Percentiles rank a stretch among this genome's conserved stretches.
Evolutionary conservation across 352 stramenopile genomes (phyloP).

Genomic region (Pythium grandisporangium): DNA sequence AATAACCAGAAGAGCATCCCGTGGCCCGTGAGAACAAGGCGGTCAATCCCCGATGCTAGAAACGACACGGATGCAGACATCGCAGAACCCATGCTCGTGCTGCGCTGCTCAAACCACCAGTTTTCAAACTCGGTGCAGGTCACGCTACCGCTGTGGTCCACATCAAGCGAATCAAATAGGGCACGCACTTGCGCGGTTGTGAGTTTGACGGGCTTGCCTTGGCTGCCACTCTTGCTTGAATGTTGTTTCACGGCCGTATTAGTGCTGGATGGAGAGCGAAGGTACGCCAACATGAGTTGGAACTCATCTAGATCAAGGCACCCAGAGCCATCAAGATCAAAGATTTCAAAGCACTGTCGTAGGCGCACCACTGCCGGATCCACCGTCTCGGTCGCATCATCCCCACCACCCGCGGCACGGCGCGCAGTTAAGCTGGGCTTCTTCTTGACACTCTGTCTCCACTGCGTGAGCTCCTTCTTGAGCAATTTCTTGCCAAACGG

Average conservation of each 20-base stretch:
- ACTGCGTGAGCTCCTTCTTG: slow-evolving; percentile 24
- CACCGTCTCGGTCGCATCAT: background rate
- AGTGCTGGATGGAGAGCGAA: slow-evolving; percentile 6
- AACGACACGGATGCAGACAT: slow-evolving; percentile 25
- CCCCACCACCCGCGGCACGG: too few relatives aligned
- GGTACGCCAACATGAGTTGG: slow-evolving; percentile 34
- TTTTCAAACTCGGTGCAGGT: slow-evolving; percentile 21
- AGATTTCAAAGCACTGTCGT: slow-evolving; percentile 31
- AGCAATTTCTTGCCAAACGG: slow-evolving; percentile 18
- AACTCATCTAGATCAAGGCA: slow-evolving; percentile 39
- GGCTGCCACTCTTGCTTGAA: background rate
- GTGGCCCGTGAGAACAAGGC: slow-evolving; percentile 28
- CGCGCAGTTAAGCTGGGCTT: too few relatives aligned
- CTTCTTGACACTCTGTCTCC: slow-evolving; percentile 10
- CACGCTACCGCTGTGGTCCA: slow-evolving; percentile 19
- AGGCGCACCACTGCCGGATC: slow-evolving; percentile 10
- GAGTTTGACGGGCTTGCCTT: slow-evolving; percentile 12
- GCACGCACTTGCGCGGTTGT: slow-evolving; percentile 19
- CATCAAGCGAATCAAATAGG: slow-evolving; percentile 30
- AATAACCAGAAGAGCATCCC: slow-evolving; percentile 37
- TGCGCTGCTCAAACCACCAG: slow-evolving; percentile 23
- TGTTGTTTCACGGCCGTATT: slow-evolving; percentile 10
- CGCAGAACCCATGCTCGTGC: slow-evolving; percentile 4
- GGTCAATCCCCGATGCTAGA: slow-evolving; percentile 18
- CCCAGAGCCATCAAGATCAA: slow-evolving; percentile 36